Evolutionary conservation across 179 eudicot species (phyloP).

Genomic region (Nepenthes alata): DNA sequence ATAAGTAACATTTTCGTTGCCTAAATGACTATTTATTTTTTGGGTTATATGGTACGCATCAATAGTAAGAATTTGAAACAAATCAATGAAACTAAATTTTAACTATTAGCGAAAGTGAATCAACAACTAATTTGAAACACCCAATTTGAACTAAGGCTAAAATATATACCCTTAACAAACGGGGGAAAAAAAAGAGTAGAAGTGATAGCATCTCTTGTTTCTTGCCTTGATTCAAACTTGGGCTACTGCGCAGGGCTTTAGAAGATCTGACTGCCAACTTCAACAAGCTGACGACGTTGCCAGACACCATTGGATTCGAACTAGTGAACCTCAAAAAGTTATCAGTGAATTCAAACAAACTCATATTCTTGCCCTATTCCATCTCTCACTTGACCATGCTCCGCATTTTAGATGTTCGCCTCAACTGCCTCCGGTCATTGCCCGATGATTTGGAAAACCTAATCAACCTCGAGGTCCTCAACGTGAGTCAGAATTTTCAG

Average conservation of each 20-base stretch:
- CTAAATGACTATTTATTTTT: too few species aligned
- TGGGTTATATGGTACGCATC: too few species aligned
- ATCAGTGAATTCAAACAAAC: slow-evolving; percentile 76
- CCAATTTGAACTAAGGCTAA: too few species aligned
- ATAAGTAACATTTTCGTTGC: too few species aligned
- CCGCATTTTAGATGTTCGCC: slow-evolving; percentile 47
- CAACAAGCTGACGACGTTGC: slow-evolving; percentile 48
- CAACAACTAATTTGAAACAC: too few species aligned
- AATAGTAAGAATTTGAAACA: too few species aligned
- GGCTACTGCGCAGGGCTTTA: slow-evolving; percentile 30
- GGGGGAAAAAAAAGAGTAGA: too few species aligned
- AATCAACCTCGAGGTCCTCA: slow-evolving; percentile 43
- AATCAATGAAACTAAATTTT: too few species aligned
- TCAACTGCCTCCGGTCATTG: slow-evolving; percentile 56
- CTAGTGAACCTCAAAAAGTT: slow-evolving; percentile 49
- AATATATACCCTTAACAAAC: too few species aligned
- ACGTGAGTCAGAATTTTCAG: slow-evolving; percentile 72
- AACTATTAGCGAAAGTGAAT: too few species aligned
- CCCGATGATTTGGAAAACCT: slow-evolving; percentile 73
- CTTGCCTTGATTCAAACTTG: background rate
- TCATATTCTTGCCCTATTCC: slow-evolving; percentile 53
- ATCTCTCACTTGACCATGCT: slow-evolving; percentile 50
- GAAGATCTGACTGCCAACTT: slow-evolving; percentile 80
- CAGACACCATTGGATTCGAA: slow-evolving; percentile 73
- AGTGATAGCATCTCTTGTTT: too few species aligned